Evolutionary conservation across 1,284 basidiomycete genomes (phyloP).

Genomic region (Papiliotrema laurentii): DNA sequence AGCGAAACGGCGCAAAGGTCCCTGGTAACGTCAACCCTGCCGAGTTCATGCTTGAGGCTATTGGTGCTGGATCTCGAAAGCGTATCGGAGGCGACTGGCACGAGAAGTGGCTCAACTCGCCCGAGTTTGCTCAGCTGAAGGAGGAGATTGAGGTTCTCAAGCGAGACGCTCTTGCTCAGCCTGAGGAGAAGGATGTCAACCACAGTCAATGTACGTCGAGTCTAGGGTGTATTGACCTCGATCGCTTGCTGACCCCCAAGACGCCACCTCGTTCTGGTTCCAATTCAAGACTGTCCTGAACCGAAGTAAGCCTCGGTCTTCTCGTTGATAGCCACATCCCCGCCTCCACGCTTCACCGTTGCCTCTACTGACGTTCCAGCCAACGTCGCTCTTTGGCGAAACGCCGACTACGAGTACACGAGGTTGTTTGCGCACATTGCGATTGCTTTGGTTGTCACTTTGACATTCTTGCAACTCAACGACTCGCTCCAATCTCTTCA

Average conservation of each 20-base stretch:
- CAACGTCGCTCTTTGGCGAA: conserved; percentile 73
- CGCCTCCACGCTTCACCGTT: too few species aligned
- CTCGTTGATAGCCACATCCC: background rate
- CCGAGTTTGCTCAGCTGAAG: conserved; percentile 47
- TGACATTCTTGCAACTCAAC: conserved; percentile 77
- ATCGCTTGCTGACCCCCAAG: too few species aligned
- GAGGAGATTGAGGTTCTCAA: conserved; percentile 51
- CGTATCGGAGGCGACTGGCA: conserved; percentile 68
- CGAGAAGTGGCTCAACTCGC: conserved; percentile 61
- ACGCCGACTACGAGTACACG: conserved; percentile 64
- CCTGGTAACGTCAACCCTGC: conserved; percentile 55
- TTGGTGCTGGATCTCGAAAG: conserved; percentile 67
- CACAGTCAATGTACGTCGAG: conserved; percentile 16
- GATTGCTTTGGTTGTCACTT: conserved; percentile 72
- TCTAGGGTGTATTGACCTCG: conserved; percentile 13
- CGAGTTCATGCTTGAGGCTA: conserved; percentile 56
- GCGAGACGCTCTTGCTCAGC: conserved; percentile 44
- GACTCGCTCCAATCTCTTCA: conserved; percentile 67
- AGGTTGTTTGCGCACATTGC: conserved; percentile 71
- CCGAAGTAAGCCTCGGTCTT: conserved; percentile 50
- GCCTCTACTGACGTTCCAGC: conserved; percentile 40
- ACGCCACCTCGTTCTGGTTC: conserved; percentile 67
- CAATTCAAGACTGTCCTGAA: conserved; percentile 71
- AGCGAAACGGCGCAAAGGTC: conserved; percentile 52
- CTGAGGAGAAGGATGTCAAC: conserved; percentile 34